These are phyloP conservation scores for Dalechampia spathulata DNA, from an alignment of 441 rosid species.

Conservation along the genomic window DNA sequence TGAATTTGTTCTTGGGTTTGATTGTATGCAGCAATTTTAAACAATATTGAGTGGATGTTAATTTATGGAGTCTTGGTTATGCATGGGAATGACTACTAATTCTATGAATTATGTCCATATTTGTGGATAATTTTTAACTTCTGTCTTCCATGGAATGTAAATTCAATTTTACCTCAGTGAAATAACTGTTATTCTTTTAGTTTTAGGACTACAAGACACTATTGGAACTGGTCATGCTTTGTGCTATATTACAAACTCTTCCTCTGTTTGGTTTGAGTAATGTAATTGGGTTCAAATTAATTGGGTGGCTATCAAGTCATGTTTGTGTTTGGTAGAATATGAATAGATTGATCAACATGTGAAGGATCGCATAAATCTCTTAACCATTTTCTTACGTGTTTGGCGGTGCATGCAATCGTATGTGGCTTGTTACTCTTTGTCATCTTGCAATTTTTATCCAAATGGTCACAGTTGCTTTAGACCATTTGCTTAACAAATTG, in stretches of 20 bases:
- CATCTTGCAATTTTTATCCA: neutral
- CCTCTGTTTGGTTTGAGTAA: neutral
- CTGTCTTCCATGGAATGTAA: neutral
- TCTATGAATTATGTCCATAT: neutral
- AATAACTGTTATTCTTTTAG: neutral
- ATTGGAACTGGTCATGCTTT: neutral
- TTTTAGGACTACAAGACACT: neutral
- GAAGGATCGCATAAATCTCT: too few relatives aligned
- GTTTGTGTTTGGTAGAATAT: neutral
- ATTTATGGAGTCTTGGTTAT: neutral
- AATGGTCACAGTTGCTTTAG: slow-evolving; percentile 4
- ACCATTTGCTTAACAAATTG: neutral
- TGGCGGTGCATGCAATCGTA: neutral
- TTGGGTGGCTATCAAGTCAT: neutral
- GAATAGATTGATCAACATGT: neutral
- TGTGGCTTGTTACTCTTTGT: neutral
- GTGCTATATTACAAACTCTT: neutral
- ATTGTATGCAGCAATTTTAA: neutral
- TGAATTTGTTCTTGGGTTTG: neutral
- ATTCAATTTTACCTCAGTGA: neutral
- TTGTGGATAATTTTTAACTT: neutral
- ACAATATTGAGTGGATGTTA: neutral
- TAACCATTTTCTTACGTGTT: too few relatives aligned
- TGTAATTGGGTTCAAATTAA: neutral
- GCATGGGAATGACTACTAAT: neutral